A percentile compares a stretch with the other conserved stretches of the same genome.
Evolutionary conservation across 176 grass and related monocot species (phyloP).

Genomic region (Eragrostis nindensis): DNA sequence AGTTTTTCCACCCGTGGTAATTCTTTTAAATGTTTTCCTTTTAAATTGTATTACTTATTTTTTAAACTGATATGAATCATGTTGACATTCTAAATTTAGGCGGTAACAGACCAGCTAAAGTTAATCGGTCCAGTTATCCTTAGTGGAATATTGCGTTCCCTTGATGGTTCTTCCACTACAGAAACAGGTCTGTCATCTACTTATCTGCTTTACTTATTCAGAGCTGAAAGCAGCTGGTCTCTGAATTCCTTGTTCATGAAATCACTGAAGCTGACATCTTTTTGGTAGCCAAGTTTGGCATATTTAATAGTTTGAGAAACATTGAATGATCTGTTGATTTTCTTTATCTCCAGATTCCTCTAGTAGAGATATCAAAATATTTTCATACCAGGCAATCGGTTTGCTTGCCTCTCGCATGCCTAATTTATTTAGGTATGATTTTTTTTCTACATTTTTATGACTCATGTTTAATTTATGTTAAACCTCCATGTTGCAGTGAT

Average conservation of each 20-base stretch:
- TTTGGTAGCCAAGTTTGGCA: conserved; percentile 19
- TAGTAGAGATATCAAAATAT: conserved; percentile 75
- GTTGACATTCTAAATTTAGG: conserved; percentile 54
- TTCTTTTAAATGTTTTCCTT: background rate
- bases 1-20: conserved; percentile 12
- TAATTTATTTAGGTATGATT: conserved; percentile 86
- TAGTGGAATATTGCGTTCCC: conserved; percentile 88
- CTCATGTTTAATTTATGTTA: background rate
- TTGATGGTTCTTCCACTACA: conserved; percentile 78
- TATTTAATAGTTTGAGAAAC: conserved; percentile 32
- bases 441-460: conserved; percentile 14
- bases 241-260: conserved; percentile 20
- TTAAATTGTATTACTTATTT: conserved; percentile 5
- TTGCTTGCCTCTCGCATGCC: conserved; percentile 93
- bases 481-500: conserved; percentile 56
- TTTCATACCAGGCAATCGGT: conserved; percentile 96
- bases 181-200: conserved; percentile 70
- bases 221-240: conserved; percentile 32
- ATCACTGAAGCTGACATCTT: conserved; percentile 7
- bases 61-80: background rate
- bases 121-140: conserved; percentile 93
- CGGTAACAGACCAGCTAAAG: conserved; percentile 74
- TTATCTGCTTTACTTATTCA: conserved; percentile 44
- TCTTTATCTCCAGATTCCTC: conserved; percentile 56
- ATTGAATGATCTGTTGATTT: conserved; percentile 29